Evolutionary conservation across 1,284 basidiomycete genomes (phyloP).

Genomic region (Sanghuangporus sanghuang): DNA sequence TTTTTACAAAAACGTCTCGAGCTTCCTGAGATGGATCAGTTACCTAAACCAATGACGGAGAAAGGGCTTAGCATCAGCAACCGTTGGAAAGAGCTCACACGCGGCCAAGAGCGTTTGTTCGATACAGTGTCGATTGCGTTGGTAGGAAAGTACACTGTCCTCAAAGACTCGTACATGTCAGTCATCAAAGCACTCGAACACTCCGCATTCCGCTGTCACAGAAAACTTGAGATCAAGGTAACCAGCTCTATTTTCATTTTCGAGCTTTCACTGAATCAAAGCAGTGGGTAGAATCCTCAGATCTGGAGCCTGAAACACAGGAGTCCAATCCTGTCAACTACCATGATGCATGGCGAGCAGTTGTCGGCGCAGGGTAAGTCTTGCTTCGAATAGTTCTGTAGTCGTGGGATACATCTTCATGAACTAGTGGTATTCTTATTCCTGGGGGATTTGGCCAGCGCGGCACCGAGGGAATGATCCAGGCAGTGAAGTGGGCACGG

Average conservation of each 20-base stretch:
- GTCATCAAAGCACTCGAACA: slow-evolving; percentile 98
- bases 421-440: slow-evolving; percentile 83
- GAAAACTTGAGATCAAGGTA: slow-evolving; percentile 79
- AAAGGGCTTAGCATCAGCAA: slow-evolving; percentile 63
- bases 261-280: slow-evolving; percentile 10
- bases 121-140: slow-evolving; percentile 89
- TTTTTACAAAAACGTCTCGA: slow-evolving; percentile 83
- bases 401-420: background rate
- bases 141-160: slow-evolving; percentile 96
- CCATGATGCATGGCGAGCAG: slow-evolving; percentile 92
- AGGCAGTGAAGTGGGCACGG: slow-evolving; percentile 94
- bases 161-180: slow-evolving; percentile 99
- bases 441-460: slow-evolving; percentile 94
- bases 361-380: slow-evolving; percentile 84
- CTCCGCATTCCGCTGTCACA: slow-evolving; percentile 86
- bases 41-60: slow-evolving; percentile 47
- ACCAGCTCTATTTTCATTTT: slow-evolving; percentile 22
- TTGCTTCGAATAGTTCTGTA: background rate
- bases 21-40: slow-evolving; percentile 56
- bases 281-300: slow-evolving; percentile 96
- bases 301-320: slow-evolving; percentile 82
- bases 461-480: slow-evolving; percentile 96
- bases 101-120: slow-evolving; percentile 87
- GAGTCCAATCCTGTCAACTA: slow-evolving; percentile 81
- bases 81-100: slow-evolving; percentile 84